These are phyloP conservation scores for Diutina sp. DNA, from an alignment of 1,139 yeast genomes.

Conservation along the genomic window DNA sequence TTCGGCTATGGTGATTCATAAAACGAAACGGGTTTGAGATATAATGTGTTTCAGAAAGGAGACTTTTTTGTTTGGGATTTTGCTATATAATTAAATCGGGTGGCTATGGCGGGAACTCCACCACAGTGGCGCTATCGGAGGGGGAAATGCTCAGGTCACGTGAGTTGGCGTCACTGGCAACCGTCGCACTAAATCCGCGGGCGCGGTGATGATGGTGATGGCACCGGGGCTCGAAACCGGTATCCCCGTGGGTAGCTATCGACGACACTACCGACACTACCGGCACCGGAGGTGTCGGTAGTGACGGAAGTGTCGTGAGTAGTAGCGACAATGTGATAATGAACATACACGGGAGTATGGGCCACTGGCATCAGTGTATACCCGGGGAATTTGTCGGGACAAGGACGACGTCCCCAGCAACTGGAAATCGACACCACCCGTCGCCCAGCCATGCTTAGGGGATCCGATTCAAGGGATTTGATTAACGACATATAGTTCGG, in stretches of 20 bases:
- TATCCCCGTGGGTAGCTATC: no score
- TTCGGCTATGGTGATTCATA: background rate
- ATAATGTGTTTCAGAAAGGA: no score
- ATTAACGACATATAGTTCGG: background rate
- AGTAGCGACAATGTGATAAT: background rate
- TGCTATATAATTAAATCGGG: background rate
- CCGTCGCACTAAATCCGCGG: no score
- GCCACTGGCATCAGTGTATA: background rate
- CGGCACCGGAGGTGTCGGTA: background rate
- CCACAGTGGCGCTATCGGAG: background rate
- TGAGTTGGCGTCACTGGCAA: background rate
- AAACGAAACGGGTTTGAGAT: no score
- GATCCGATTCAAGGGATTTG: background rate
- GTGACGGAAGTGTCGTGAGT: background rate
- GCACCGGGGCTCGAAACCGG: background rate
- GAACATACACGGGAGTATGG: background rate
- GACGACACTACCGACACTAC: background rate
- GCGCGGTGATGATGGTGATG: no score
- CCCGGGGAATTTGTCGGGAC: background rate
- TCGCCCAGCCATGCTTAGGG: background rate
- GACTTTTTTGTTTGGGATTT: background rate
- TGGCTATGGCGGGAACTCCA: background rate
- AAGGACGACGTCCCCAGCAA: background rate
- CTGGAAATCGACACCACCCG: background rate
- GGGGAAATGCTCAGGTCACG: background rate